phyloP scores from a whole-genome alignment of 176 grass and related monocot species.

The Aegilops longissima region DNA sequence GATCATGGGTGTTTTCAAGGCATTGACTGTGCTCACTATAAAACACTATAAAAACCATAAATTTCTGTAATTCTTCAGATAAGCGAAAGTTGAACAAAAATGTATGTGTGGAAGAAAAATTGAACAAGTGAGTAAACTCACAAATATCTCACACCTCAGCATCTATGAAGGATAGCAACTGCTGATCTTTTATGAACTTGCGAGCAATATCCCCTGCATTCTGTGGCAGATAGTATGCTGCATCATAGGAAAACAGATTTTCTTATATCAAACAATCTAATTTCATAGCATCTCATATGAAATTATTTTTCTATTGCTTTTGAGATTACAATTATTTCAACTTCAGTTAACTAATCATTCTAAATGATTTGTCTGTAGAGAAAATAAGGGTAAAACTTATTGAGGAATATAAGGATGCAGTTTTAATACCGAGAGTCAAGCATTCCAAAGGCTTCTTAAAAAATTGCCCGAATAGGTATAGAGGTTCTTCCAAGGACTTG shows the following conservation, averaged over 20 bases:
- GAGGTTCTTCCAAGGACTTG: constrained; percentile 90
- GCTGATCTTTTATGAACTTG: constrained; percentile 92
- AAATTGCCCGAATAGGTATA: constrained; percentile 93
- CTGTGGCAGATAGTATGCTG: constrained; percentile 95
- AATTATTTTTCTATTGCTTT: neutral
- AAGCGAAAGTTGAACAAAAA: neutral
- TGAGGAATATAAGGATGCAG: neutral
- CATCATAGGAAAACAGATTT: constrained; percentile 18
- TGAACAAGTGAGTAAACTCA: constrained; percentile 52
- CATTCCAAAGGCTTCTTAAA: constrained; percentile 92
- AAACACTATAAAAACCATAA: constrained; percentile 70
- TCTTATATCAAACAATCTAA: neutral
- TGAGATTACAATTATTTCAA: neutral
- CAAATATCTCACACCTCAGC: constrained; percentile 79
- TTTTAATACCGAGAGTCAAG: constrained; percentile 74
- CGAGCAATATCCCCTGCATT: constrained; percentile 96
- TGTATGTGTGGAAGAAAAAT: neutral
- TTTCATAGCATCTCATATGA: neutral
- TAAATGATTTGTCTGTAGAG: neutral
- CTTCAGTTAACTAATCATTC: neutral
- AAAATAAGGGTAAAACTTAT: neutral
- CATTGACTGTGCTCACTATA: constrained; percentile 95
- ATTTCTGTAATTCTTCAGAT: constrained; percentile 17
- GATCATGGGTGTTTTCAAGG: constrained; percentile 96
- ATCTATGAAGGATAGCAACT: constrained; percentile 97